These are phyloP conservation scores for Apium graveolens DNA, from an alignment of 129 eudicot genomes.

Conservation along the genomic window DNA sequence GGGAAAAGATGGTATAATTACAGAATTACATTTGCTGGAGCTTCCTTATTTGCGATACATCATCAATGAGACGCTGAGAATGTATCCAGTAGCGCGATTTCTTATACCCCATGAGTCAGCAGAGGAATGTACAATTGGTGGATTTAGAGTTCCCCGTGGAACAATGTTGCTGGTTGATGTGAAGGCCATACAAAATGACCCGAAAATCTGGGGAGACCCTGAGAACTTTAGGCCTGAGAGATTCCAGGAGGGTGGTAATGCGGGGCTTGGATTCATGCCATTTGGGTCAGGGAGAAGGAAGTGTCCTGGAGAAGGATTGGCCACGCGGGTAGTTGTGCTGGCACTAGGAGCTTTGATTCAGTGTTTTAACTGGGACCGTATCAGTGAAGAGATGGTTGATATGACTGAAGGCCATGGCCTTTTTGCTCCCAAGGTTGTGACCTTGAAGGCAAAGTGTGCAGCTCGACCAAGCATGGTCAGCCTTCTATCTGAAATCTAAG, in stretches of 20 bases:
- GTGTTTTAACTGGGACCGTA: conserved; percentile 46
- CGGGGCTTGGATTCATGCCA: conserved; percentile 31
- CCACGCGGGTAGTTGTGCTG: conserved; percentile 18
- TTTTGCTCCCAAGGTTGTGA: conserved; percentile 22
- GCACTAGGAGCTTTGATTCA: conserved; percentile 37
- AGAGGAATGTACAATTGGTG: conserved; percentile 18
- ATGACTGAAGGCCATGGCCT: conserved; percentile 35
- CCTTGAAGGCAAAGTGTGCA: conserved; percentile 28
- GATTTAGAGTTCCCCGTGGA: conserved; percentile 21
- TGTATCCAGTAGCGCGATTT: conserved; percentile 20
- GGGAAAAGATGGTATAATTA: conserved; percentile 17
- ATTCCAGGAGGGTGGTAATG: conserved; percentile 17
- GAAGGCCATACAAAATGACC: conserved; percentile 41
- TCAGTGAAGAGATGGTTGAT: conserved; percentile 28
- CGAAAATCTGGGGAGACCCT: conserved; percentile 29
- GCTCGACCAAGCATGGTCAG: conserved; percentile 17
- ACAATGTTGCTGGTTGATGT: conserved; percentile 34
- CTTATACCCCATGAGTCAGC: conserved; percentile 19
- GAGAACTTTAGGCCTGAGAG: conserved; percentile 30
- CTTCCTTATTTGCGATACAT: conserved; percentile 33
- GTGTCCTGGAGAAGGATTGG: conserved; percentile 33
- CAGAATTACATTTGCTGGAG: conserved; percentile 18
- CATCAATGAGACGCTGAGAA: conserved; percentile 20
- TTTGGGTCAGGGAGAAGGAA: conserved; percentile 48
- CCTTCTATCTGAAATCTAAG: conserved; percentile 7